phyloP scores from a whole-genome alignment of 768 basidiomycete genomes.

The Suillus plorans region DNA sequence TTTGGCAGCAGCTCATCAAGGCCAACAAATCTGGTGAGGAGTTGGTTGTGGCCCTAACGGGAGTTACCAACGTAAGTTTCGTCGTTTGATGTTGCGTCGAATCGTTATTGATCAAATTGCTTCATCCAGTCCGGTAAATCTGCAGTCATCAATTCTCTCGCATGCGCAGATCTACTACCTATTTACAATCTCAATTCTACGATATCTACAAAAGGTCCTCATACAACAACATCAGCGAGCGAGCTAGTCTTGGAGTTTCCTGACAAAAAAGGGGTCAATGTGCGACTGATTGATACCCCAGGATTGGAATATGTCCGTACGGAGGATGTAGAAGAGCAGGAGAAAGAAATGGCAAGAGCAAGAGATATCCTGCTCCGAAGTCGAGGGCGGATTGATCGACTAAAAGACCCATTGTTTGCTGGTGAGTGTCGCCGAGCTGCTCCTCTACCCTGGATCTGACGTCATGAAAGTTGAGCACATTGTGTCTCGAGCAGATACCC shows the following conservation, averaged over 20 bases:
- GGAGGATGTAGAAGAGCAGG: conserved; percentile 29
- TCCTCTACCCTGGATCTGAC: conserved; percentile 13
- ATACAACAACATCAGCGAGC: conserved; percentile 70
- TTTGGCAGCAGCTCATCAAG: conserved; percentile 51
- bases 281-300: conserved; percentile 84
- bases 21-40: conserved; percentile 45
- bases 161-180: conserved; percentile 48
- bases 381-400: conserved; percentile 77
- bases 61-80: conserved; percentile 72
- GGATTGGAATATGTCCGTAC: conserved; percentile 61
- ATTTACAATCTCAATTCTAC: conserved; percentile 53
- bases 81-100: conserved; percentile 1
- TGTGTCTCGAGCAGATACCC: conserved; percentile 61
- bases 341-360: conserved; percentile 32
- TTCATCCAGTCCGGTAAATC: conserved; percentile 76
- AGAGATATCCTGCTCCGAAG: conserved; percentile 79
- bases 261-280: conserved; percentile 35
- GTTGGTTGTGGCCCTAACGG: conserved; percentile 75
- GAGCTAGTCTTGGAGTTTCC: conserved; percentile 53
- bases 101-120: conserved; percentile 7
- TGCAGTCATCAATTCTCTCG: conserved; percentile 78
- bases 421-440: conserved; percentile 45
- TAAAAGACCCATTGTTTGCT: conserved; percentile 76
- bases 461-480: conserved; percentile 59
- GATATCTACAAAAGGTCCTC: conserved; percentile 52